Evolutionary conservation across 371 early-diverging fungal genomes (phyloP).

Genomic region (Mortierella sp.): DNA sequence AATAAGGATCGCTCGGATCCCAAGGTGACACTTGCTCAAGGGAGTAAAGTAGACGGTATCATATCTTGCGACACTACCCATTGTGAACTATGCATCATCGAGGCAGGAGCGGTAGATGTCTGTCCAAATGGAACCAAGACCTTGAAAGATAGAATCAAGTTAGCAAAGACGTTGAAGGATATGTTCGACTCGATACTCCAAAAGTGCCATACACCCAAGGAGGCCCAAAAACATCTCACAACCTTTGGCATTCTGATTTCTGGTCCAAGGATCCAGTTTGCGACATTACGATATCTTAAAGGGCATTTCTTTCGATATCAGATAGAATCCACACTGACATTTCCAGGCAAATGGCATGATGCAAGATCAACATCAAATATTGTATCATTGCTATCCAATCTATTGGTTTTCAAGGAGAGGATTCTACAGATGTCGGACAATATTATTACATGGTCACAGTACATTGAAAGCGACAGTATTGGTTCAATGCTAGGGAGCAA

Average conservation of each 20-base stretch:
- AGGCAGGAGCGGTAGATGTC: not conserved
- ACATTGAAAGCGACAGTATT: not conserved
- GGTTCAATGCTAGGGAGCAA: not conserved
- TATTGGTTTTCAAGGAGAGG: not conserved
- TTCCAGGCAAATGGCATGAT: not conserved
- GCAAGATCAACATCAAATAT: constrained; percentile 1
- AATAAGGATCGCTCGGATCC: not conserved
- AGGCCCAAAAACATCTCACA: not conserved
- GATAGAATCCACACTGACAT: not conserved
- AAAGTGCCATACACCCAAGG: not conserved
- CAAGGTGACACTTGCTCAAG: not conserved
- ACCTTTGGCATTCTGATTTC: not conserved
- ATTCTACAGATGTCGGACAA: not conserved
- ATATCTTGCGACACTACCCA: not conserved
- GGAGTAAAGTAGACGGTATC: not conserved
- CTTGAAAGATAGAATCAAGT: not conserved
- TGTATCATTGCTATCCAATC: not conserved
- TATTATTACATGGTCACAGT: not conserved
- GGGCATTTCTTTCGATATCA: not conserved
- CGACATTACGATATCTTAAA: not conserved
- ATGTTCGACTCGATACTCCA: not conserved
- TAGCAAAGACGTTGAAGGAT: not conserved
- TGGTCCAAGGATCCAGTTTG: not conserved
- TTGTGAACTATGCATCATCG: not conserved
- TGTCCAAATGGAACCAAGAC: not conserved